These are phyloP conservation scores for Chytriomyces sp. DNA, from an alignment of 192 early-diverging fungal genomes.

Conservation along the genomic window DNA sequence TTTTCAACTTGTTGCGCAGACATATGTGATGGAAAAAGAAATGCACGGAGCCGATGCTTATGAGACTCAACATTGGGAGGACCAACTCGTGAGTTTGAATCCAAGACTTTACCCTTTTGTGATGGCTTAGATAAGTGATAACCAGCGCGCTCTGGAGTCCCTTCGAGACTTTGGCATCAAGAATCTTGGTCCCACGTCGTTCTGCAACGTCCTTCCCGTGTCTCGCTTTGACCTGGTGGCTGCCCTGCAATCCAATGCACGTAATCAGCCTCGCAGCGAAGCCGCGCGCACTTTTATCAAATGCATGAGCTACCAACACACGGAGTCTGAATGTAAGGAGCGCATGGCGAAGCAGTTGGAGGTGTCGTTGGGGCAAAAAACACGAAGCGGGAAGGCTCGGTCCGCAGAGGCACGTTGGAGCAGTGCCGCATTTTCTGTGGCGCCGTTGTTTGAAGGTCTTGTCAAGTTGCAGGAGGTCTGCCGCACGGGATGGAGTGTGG, in stretches of 20 bases:
- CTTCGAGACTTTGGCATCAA: slow-evolving; percentile 7
- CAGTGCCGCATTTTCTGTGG: not conserved
- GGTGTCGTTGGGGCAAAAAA: not conserved
- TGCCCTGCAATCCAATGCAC: not conserved
- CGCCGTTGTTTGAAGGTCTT: slow-evolving; percentile 7
- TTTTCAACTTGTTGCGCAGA: slow-evolving; percentile 27
- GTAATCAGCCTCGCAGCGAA: not conserved
- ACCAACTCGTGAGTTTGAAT: slow-evolving; percentile 8
- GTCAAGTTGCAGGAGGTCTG: slow-evolving; percentile 8
- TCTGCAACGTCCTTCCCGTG: not conserved
- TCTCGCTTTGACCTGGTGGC: not conserved
- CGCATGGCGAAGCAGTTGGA: not conserved
- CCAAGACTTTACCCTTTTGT: not conserved
- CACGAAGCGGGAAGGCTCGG: not conserved
- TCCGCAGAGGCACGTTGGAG: not conserved
- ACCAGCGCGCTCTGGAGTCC: not conserved
- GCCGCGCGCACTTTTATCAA: not conserved
- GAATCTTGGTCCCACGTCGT: slow-evolving; percentile 2
- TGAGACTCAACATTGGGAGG: slow-evolving; percentile 21
- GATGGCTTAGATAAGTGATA: not conserved
- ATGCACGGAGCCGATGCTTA: slow-evolving; percentile 18
- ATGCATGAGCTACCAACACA: slow-evolving; percentile 13
- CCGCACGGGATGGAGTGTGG: not conserved
- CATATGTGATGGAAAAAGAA: slow-evolving; percentile 24
- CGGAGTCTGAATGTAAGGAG: not conserved